These are phyloP conservation scores for Microstroma glucosiphilum DNA, from an alignment of 1,284 basidiomycete genomes.

Conservation along the genomic window DNA sequence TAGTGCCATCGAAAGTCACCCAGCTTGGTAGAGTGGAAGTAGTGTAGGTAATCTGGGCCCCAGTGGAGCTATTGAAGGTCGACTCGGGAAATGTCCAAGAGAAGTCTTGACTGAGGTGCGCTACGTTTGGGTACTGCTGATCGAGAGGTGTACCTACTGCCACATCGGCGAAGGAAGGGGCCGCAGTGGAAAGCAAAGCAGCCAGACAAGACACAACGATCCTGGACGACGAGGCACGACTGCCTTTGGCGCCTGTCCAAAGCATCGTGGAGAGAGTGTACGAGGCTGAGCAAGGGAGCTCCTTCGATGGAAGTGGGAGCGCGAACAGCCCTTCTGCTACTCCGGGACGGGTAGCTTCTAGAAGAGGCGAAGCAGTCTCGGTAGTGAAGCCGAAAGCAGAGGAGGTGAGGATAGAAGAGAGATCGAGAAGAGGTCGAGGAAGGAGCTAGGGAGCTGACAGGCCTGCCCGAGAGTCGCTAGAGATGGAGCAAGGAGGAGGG, in stretches of 20 bases:
- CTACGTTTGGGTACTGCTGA: constrained; percentile 35
- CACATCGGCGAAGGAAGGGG: constrained; percentile 15
- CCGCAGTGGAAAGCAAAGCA: not conserved
- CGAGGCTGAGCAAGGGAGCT: not conserved
- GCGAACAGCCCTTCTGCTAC: too few species aligned
- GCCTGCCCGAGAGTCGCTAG: too few species aligned
- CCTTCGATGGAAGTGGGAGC: too few species aligned
- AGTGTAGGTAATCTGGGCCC: constrained; percentile 19
- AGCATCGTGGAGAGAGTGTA: not conserved
- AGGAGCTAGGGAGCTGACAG: too few species aligned
- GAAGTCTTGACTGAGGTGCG: constrained; percentile 31
- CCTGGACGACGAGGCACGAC: constrained; percentile 8
- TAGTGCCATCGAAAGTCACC: constrained; percentile 32
- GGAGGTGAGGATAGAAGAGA: too few species aligned
- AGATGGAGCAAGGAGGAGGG: too few species aligned
- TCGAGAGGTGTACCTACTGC: constrained; percentile 23
- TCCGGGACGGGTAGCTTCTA: too few species aligned
- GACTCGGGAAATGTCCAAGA: constrained; percentile 33
- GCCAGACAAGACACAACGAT: not conserved
- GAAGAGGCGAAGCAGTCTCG: too few species aligned
- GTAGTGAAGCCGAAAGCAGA: too few species aligned
- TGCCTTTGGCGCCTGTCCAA: not conserved
- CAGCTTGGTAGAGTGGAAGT: constrained; percentile 32
- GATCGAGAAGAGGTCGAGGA: too few species aligned
- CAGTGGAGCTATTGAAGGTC: constrained; percentile 29